A percentile compares a stretch with the other conserved stretches of the same genome.
Conservation (phyloP, 176 grass and related monocot species). For the Poa pratensis region DNA sequence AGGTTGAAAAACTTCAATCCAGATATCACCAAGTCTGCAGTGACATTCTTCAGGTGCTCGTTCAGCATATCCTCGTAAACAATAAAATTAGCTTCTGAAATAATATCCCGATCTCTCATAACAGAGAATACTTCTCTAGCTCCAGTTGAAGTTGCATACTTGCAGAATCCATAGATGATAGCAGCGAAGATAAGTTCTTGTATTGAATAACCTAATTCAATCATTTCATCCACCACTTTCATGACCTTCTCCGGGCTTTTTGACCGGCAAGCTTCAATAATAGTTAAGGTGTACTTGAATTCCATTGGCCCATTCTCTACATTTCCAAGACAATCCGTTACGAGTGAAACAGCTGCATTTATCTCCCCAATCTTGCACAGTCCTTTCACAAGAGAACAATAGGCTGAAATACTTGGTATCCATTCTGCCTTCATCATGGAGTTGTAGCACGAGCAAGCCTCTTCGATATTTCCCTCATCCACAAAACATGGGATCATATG, state of each 20-base stretch:
- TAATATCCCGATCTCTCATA: constrained; percentile 67
- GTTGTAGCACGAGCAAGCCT: constrained; percentile 86
- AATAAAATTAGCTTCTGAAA: constrained; percentile 79
- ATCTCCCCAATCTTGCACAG: constrained; percentile 84
- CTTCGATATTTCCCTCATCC: constrained; percentile 71
- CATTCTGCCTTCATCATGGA: constrained; percentile 67
- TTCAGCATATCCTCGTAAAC: constrained; percentile 85
- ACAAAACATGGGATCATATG: constrained; percentile 87
- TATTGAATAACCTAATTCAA: constrained; percentile 67
- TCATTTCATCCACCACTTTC: constrained; percentile 76
- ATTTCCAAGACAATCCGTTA: constrained; percentile 85
- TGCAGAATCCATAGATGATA: constrained; percentile 93
- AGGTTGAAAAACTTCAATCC: constrained; percentile 90
- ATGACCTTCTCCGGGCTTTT: constrained; percentile 78
- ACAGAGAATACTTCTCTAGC: constrained; percentile 71
- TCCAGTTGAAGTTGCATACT: constrained; percentile 85
- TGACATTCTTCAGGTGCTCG: constrained; percentile 83
- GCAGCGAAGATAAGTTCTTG: constrained; percentile 80
- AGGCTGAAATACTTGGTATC: constrained; percentile 65
- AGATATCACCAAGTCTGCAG: constrained; percentile 83
- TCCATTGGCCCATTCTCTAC: constrained; percentile 87
- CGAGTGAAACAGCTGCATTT: constrained; percentile 66
- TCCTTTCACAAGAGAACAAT: constrained; percentile 76
- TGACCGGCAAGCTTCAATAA: constrained; percentile 69
- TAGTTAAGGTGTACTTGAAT: constrained; percentile 91